Evolutionary conservation across 306 rosid species (phyloP).

Genomic region (Ochetophila trinervis): DNA sequence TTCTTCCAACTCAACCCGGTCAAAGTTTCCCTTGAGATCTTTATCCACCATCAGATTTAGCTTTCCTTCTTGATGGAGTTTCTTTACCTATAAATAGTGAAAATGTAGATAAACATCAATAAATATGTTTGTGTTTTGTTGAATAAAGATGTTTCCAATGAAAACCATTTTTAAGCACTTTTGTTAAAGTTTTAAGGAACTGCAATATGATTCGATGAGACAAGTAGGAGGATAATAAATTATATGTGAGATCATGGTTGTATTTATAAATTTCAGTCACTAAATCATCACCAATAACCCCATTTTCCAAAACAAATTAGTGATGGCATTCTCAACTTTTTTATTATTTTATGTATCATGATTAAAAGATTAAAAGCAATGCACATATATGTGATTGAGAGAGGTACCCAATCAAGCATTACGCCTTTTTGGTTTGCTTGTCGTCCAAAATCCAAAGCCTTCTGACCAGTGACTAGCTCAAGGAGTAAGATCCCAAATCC

Average conservation of each 20-base stretch:
- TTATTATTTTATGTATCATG: neutral
- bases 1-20: constrained; percentile 77
- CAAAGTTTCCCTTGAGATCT: constrained; percentile 67
- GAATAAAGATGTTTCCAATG: no score
- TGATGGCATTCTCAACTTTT: neutral
- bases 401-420: constrained; percentile 93
- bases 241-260: neutral
- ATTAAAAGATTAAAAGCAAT: neutral
- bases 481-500: constrained; percentile 95
- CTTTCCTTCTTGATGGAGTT: constrained; percentile 81
- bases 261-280: neutral
- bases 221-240: constrained; percentile 1
- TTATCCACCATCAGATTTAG: constrained; percentile 81
- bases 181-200: neutral
- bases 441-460: constrained; percentile 93
- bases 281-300: neutral
- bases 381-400: constrained; percentile 7
- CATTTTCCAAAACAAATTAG: neutral
- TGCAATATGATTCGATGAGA: neutral
- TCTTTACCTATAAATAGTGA: constrained; percentile 65
- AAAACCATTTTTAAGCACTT: no score
- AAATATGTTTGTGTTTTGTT: neutral
- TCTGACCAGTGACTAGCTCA: constrained; percentile 93
- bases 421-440: constrained; percentile 92
- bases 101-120: neutral